Base-by-base conservation (phyloP, 768 basidiomycete genomes). In the Paxillus ammoniavirescens region DNA sequence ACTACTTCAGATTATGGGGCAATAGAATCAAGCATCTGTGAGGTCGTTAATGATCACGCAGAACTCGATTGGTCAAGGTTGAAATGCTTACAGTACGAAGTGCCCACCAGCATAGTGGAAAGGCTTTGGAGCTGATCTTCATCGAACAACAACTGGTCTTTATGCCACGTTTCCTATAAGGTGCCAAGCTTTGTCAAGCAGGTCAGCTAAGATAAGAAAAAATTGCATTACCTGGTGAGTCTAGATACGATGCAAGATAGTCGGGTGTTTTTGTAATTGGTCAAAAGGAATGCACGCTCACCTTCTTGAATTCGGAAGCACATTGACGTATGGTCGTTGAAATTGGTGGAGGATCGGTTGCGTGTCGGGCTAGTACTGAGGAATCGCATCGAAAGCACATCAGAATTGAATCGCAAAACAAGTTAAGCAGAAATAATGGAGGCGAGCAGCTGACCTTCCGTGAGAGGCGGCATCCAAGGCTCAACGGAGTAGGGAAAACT, bases 401-500 rank as follows among this genome's bases (percentile, higher is more conserved):
- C 26, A 41, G 41, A 38, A 42, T 13, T 49, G 33, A 26, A 14
- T 37, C 36, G 49, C 31, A 42, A 30, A 36, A 31, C 33, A 42
- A 17, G 13, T 26, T 42, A n/a, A 31, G 30, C 15, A 7, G 23
- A 42, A 30, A 41, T 42, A 36, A 47, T 49, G 12, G 43, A 41
- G 44, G 33, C 37, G 23, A 50, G 28, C 35, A 41, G 6, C 75
- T 38, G 61, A 88, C 89, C 81, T 76, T 91, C 89, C 35, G 88
- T 89, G 49, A 91, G 76, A 17, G 87, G 75, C 30, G 89, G 89
- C 82, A 96, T 86, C 89, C 94, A 98, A 57, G 86, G 84, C 64
- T 96, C 96, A 13, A 98, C 88, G 2, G 93, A 94, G 72, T 97
- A 97, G 0, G 96, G 96, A 67, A 90, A 96, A 53, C 93, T 95